phyloP scores from a whole-genome alignment of 371 early-diverging fungal genomes.

The Mortierella sp. region DNA sequence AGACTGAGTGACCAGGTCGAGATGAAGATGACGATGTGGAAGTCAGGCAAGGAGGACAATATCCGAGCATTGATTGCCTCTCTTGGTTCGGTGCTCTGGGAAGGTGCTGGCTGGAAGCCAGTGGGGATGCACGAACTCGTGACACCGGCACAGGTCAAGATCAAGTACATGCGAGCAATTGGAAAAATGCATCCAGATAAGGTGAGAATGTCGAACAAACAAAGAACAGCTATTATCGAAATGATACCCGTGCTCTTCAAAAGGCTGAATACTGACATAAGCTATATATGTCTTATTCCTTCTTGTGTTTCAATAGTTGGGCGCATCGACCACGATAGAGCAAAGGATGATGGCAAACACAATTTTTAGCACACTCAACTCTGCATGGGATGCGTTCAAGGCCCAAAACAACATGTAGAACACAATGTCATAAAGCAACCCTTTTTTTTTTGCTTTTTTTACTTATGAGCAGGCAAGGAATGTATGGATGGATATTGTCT shows the following conservation, averaged over 20 bases:
- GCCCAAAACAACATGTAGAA: slow-evolving; percentile 70
- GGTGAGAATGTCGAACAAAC: too few species aligned
- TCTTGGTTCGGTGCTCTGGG: slow-evolving; percentile 85
- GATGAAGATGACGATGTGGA: slow-evolving; percentile 76
- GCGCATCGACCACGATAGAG: slow-evolving; percentile 72
- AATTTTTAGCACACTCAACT: slow-evolving; percentile 89
- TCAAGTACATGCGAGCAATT: slow-evolving; percentile 93
- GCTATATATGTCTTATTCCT: too few species aligned
- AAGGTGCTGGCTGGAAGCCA: slow-evolving; percentile 77
- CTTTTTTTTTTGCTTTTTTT: too few species aligned
- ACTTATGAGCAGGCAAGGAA: too few species aligned
- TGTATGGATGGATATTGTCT: too few species aligned
- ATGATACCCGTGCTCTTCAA: too few species aligned
- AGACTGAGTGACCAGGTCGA: slow-evolving; percentile 85
- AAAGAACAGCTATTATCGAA: too few species aligned
- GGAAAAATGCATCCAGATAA: slow-evolving; percentile 96
- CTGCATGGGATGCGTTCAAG: slow-evolving; percentile 95
- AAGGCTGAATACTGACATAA: neutral
- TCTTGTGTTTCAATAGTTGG: slow-evolving; percentile 53
- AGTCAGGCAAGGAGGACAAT: slow-evolving; percentile 88
- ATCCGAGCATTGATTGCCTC: slow-evolving; percentile 89
- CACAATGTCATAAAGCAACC: too few species aligned
- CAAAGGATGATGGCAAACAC: slow-evolving; percentile 89
- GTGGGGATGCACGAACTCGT: slow-evolving; percentile 88
- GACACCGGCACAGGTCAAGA: slow-evolving; percentile 87